Percentiles rank a stretch among this genome's conserved stretches.
Evolutionary conservation across 208 protist species (phyloP).

Genomic region (Naegleria fowleri): DNA sequence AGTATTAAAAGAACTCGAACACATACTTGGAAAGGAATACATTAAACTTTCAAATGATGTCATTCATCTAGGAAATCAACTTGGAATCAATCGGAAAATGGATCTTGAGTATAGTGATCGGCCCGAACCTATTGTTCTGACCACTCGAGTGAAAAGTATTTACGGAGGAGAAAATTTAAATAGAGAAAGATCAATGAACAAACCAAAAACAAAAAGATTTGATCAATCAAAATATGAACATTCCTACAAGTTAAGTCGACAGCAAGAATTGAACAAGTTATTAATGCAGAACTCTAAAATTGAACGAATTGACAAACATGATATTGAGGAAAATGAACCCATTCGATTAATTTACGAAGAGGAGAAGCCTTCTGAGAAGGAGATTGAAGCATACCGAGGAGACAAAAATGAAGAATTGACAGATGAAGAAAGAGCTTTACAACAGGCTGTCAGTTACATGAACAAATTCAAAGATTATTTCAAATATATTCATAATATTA

Average conservation of each 20-base stretch:
- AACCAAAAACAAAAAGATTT: slow-evolving; percentile 3
- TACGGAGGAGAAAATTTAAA: not conserved
- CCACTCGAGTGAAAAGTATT: not conserved
- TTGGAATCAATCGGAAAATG: not conserved
- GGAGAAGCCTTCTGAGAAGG: slow-evolving; percentile 5
- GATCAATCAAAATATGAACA: not conserved
- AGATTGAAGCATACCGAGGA: slow-evolving; percentile 20
- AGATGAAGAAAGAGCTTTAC: not conserved
- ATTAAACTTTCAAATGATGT: not conserved
- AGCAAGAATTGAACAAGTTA: not conserved
- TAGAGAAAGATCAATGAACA: not conserved
- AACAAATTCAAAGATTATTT: not conserved
- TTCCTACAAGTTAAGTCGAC: not conserved
- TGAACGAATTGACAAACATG: not conserved
- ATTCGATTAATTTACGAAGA: slow-evolving; percentile 23
- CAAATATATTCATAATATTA: slow-evolving; percentile 8
- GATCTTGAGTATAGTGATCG: not conserved
- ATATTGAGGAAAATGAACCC: not conserved
- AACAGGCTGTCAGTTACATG: slow-evolving; percentile 19
- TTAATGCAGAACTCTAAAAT: not conserved
- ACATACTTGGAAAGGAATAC: not conserved
- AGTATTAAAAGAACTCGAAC: not conserved
- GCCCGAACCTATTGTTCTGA: not conserved
- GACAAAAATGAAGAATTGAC: slow-evolving; percentile 25
- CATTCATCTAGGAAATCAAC: not conserved